A percentile compares a stretch with the other conserved stretches of the same genome.
phyloP scores from a whole-genome alignment of 2,329 filamentous ascomycete genomes.

The Monilinia vaccinii-corymbosi region DNA sequence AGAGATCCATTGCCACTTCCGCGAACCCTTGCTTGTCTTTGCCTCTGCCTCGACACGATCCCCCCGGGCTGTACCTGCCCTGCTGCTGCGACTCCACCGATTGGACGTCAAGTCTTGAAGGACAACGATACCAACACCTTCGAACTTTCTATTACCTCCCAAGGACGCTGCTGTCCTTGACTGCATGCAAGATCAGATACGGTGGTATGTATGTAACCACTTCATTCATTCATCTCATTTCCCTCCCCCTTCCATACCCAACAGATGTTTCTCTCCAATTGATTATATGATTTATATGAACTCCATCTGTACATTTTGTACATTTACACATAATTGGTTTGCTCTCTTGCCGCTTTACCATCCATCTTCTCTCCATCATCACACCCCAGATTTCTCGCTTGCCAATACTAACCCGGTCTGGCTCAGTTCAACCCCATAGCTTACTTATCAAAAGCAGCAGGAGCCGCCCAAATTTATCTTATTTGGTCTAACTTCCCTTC shows the following conservation, averaged over 20 bases:
- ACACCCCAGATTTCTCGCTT: neutral
- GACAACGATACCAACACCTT: neutral
- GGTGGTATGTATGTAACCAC: neutral
- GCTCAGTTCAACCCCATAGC: neutral
- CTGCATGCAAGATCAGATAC: neutral
- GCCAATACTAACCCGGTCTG: neutral
- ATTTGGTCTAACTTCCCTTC: constrained; percentile 1
- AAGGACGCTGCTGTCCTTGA: neutral
- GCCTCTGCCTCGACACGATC: too few relatives aligned
- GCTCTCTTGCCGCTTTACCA: neutral
- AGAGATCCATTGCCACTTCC: too few relatives aligned
- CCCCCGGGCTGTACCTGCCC: too few relatives aligned
- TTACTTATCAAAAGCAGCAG: constrained; percentile 6
- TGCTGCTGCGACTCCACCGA: too few relatives aligned
- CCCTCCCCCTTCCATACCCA: neutral
- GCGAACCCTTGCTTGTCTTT: too few relatives aligned
- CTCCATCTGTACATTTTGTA: too few relatives aligned
- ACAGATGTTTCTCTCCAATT: too few relatives aligned
- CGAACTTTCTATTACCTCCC: neutral
- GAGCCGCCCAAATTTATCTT: constrained; percentile 6
- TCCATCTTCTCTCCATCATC: neutral
- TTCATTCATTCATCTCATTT: neutral
- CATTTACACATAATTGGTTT: neutral
- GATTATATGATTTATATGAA: too few relatives aligned
- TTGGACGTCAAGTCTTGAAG: too few relatives aligned